Conservation (phyloP, 306 rosid genomes). For the Hippophae rhamnoides region DNA sequence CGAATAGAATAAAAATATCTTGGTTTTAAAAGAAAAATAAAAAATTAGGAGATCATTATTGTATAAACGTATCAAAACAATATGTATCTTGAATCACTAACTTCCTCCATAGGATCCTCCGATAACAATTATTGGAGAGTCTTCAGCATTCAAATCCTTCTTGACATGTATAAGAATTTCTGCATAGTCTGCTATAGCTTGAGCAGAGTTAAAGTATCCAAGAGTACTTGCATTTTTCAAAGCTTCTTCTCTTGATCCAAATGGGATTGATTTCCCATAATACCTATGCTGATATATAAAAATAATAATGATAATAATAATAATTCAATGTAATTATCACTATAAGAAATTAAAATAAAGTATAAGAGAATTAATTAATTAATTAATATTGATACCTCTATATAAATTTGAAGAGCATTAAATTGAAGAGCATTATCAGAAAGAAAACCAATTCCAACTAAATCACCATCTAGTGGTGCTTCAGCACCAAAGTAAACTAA, state of each 20-base stretch:
- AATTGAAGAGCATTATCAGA: slow-evolving; percentile 49
- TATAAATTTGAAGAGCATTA: slow-evolving; percentile 48
- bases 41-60: background rate
- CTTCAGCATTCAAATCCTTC: slow-evolving; percentile 23
- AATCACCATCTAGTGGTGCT: slow-evolving; percentile 29
- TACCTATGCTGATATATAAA: slow-evolving; percentile 45
- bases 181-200: slow-evolving; percentile 74
- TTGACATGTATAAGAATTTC: slow-evolving; percentile 41
- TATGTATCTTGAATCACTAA: slow-evolving; percentile 16
- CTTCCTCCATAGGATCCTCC: slow-evolving; percentile 95
- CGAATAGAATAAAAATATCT: too few relatives aligned
- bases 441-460: slow-evolving; percentile 33
- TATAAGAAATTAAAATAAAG: background rate
- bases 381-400: slow-evolving; percentile 40
- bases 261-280: slow-evolving; percentile 66
- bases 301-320: background rate
- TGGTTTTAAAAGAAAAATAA: too few relatives aligned
- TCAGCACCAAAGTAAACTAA: slow-evolving; percentile 59
- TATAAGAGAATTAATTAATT: background rate
- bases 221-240: slow-evolving; percentile 39
- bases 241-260: slow-evolving; percentile 60
- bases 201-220: slow-evolving; percentile 75
- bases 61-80: background rate
- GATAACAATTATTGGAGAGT: slow-evolving; percentile 58
- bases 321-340: background rate